Evolutionary conservation across 805 yeast genomes (phyloP), one percentile per base, ranked within the genome.

Genomic region (Wickerhamiella azymoides): DNA sequence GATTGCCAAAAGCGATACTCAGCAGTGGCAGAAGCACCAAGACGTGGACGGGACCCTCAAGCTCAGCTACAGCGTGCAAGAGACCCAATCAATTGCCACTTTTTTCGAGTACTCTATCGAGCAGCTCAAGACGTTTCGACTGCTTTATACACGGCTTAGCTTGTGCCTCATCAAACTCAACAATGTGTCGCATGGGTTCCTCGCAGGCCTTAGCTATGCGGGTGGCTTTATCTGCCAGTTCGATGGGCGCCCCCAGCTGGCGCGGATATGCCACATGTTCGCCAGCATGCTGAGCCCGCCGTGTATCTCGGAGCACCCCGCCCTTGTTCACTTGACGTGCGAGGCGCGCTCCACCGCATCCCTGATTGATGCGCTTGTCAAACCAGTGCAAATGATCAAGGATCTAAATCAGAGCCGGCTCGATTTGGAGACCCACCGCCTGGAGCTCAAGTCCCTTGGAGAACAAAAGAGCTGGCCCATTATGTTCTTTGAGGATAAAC

Each of bases 401-500:
- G 56, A 57, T 24, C 51, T 65, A 28, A 38, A 43, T n/a, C 47
- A 47, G 10, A 53, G 55, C 26, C 54, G 58, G n/a, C 17, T 7
- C 5, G 43, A 46, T n/a, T 39, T 62, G 17, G 36, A 39, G 13
- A 52, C 47, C 27, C 45, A 53, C 13, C 59, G 57, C 25, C 50
- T 52, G 26, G 19, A 47, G 33, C 54, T 60, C 26, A 48, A 48
- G 25, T 48, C 49, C 42, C 49, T 60, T 13, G 52, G 55, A 3
- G 50, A 47, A 30, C 49, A 50, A 18, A 46, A 49, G n/a, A 47
- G 59, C 11, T 62, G 65, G 62, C 61, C 62, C 8, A 42, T 56
- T n/a, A 42, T 50, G 10, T 40, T 55, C 49, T 56, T 62, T 14
- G 68, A 63, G 43, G 62, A 61, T 14, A 57, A 58, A 39, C 55